A percentile compares a stretch with the other conserved stretches of the same genome.
Evolutionary conservation across 805 yeast genomes (phyloP).

Genomic region (Yarrowia phangngaensis): DNA sequence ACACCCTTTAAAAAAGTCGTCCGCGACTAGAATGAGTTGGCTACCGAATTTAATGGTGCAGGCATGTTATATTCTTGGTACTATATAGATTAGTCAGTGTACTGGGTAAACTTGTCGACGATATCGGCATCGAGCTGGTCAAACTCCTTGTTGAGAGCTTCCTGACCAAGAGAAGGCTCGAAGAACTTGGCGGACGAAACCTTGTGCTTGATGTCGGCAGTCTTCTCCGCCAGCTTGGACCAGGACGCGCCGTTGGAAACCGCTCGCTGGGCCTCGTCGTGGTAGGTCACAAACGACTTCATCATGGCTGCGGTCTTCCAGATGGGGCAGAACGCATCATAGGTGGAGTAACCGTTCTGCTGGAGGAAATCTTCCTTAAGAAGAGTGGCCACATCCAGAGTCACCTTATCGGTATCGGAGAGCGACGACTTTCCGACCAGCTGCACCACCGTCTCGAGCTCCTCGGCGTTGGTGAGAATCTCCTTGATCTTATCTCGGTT

Average conservation of each 20-base stretch:
- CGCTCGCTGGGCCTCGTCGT: constrained; percentile 97
- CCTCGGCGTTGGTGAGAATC: constrained; percentile 94
- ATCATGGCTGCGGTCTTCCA: constrained; percentile 99
- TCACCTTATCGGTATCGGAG: constrained; percentile 94
- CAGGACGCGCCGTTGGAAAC: constrained; percentile 90
- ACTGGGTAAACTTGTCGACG: constrained; percentile 75
- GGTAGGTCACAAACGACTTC: constrained; percentile 86
- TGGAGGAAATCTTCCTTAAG: constrained; percentile 98
- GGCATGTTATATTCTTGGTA: too few species aligned
- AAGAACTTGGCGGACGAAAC: constrained; percentile 94
- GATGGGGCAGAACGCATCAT: constrained; percentile 98
- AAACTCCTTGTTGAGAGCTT: constrained; percentile 70
- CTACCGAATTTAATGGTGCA: too few species aligned
- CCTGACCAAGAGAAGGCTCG: constrained; percentile 90
- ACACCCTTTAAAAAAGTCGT: too few species aligned
- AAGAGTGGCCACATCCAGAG: constrained; percentile 84
- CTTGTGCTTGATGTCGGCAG: constrained; percentile 85
- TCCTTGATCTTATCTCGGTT: constrained; percentile 91
- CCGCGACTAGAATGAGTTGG: too few species aligned
- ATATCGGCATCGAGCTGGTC: constrained; percentile 68
- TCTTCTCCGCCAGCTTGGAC: constrained; percentile 86
- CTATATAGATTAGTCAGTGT: constrained; percentile 17
- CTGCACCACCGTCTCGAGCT: constrained; percentile 97
- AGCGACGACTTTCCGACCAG: constrained; percentile 97
- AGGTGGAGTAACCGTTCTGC: constrained; percentile 97